phyloP scores from a whole-genome alignment of 2,329 filamentous ascomycete genomes.

The Metarhizium rileyi region DNA sequence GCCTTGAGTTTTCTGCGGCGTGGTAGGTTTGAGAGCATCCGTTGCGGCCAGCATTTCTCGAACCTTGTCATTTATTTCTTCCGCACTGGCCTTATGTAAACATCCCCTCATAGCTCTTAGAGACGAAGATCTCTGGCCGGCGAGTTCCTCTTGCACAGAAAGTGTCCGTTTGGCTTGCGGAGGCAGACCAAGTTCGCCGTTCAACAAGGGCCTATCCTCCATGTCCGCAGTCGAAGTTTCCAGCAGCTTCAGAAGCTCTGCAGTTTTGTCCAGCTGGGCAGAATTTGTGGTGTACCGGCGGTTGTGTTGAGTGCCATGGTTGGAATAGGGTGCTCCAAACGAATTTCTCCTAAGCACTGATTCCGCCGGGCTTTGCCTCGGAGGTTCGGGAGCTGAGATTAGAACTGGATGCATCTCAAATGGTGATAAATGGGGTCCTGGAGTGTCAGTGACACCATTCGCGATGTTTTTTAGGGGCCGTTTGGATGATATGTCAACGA shows the following conservation, averaged over 20 bases:
- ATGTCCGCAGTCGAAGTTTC: neutral
- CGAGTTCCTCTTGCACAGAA: neutral
- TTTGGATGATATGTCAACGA: neutral
- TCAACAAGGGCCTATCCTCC: neutral
- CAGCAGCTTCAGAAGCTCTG: constrained; percentile 2
- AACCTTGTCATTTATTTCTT: constrained; percentile 24
- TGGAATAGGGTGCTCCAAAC: neutral
- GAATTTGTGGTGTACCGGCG: constrained; percentile 7
- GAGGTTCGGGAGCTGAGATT: neutral
- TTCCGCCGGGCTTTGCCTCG: neutral
- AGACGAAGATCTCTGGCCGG: neutral
- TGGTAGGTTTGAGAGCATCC: constrained; percentile 22
- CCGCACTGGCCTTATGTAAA: constrained; percentile 6
- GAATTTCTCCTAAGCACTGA: constrained; percentile 2
- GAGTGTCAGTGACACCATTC: neutral
- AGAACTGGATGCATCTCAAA: constrained; percentile 9
- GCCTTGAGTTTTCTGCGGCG: constrained; percentile 7
- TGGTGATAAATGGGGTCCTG: constrained; percentile 1
- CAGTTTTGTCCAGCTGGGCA: constrained; percentile 1
- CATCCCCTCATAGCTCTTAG: neutral
- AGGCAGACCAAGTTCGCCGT: neutral
- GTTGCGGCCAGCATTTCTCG: constrained; percentile 27
- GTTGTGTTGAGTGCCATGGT: neutral
- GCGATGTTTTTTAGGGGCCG: neutral
- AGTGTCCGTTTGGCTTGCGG: neutral